Conservation (phyloP, 2,329 filamentous ascomycete species). For the Geosmithia putterillii region DNA sequence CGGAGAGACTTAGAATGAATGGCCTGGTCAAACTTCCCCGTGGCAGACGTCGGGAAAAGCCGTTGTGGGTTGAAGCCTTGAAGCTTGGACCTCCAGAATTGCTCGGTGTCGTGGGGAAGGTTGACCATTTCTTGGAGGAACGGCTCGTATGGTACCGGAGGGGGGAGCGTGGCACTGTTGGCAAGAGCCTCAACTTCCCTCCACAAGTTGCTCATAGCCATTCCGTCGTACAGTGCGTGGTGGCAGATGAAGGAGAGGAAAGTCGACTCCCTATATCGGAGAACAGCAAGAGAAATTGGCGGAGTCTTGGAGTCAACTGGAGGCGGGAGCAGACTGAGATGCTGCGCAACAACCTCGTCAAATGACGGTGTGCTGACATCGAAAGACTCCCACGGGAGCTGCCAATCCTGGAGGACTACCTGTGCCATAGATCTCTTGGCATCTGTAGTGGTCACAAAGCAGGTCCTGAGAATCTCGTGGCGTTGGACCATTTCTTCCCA, state of each 20-base stretch:
- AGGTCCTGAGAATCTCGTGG: conserved; percentile 69
- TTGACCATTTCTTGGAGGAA: conserved; percentile 51
- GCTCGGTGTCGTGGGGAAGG: conserved; percentile 33
- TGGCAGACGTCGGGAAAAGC: conserved; percentile 11
- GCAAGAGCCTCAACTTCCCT: conserved; percentile 56
- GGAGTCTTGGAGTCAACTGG: conserved; percentile 30
- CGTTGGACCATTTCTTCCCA: conserved; percentile 53
- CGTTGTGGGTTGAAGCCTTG: conserved; percentile 26
- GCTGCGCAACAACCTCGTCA: conserved; percentile 22
- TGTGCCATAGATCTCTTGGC: conserved; percentile 56
- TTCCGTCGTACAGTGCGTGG: conserved; percentile 79
- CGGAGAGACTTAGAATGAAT: conserved; percentile 15
- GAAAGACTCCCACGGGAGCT: conserved; percentile 25
- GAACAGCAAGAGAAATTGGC: conserved; percentile 30
- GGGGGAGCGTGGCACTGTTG: conserved; percentile 28
- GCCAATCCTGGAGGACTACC: conserved; percentile 44
- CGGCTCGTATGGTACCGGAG: conserved; percentile 41
- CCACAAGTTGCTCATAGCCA: conserved; percentile 59
- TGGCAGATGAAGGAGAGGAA: conserved; percentile 48
- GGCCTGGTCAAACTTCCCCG: conserved; percentile 13
- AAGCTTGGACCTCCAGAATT: conserved; percentile 56
- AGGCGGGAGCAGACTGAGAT: conserved; percentile 23
- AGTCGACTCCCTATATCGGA: conserved; percentile 14
- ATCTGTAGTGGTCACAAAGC: conserved; percentile 56
- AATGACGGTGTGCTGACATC: conserved; percentile 17